A percentile compares a stretch with the other conserved stretches of the same genome.
Conservation (phyloP, 192 early-diverging fungal species). For the Geranomyces variabilis region DNA sequence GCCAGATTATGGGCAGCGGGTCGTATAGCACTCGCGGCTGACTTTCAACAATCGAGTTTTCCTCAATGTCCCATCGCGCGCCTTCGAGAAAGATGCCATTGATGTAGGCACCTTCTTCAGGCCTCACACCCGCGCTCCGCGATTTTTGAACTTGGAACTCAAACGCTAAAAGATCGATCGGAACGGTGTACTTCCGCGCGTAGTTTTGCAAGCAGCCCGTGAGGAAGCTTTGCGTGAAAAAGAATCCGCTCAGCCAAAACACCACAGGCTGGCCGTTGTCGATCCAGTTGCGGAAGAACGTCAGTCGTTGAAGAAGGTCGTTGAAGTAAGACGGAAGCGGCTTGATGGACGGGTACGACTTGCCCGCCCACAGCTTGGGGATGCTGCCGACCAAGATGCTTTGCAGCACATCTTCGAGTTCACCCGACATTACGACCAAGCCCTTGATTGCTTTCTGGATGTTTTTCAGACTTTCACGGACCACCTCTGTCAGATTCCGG, state of each 20-base stretch:
- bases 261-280: constrained; percentile 64
- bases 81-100: constrained; percentile 64
- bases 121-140: constrained; percentile 56
- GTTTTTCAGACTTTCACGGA: constrained; percentile 57
- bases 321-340: constrained; percentile 56
- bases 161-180: constrained; percentile 60
- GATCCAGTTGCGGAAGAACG: constrained; percentile 61
- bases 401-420: constrained; percentile 61
- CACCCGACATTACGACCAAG: constrained; percentile 63
- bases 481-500: constrained; percentile 54
- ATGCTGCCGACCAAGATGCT: constrained; percentile 59
- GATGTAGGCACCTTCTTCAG: constrained; percentile 67
- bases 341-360: constrained; percentile 66
- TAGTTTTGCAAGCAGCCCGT: constrained; percentile 63
- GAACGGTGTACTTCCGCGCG: constrained; percentile 64
- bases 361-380: constrained; percentile 57
- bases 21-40: constrained; percentile 59
- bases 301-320: constrained; percentile 54
- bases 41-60: constrained; percentile 59
- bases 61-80: constrained; percentile 60
- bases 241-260: constrained; percentile 69
- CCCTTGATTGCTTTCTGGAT: constrained; percentile 69
- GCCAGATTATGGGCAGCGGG: constrained; percentile 61
- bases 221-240: constrained; percentile 66
- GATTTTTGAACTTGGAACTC: constrained; percentile 58